Base-by-base conservation (phyloP, 352 stramenopile species). In the Phytophthora hybrid region DNA sequence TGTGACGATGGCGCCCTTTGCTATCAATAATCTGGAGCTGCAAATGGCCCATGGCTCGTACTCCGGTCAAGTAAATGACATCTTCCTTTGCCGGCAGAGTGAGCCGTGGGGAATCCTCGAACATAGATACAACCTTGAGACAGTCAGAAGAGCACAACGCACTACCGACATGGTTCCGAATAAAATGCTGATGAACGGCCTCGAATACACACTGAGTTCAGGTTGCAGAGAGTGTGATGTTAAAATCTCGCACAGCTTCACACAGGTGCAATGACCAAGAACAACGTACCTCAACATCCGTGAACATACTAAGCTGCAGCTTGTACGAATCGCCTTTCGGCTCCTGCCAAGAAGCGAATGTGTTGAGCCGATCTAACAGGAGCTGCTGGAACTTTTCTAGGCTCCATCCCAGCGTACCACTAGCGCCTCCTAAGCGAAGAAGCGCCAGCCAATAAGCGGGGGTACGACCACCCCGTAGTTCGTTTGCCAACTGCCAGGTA, bases 151-250 rank as follows among this genome's bases (percentile, higher is more conserved):
- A 58, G n/a, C 82, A 90, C n/a, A 82, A 46, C 13, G 61, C 64
- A 34, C 47, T 79, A 1, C 77, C 79, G 8, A 83, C 74, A 31
- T 83, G 53, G 10, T 85, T 89, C 8, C 82, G 84, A 21, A 86
- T 52, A 31, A 90, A 88, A 60, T 92, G 75, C 34, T 89, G 84
- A 31, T 92, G 84, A 56, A 88, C 80, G 6, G 80, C 66, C 26
- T 89, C 82, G 1, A 89, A 62, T 1, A 87, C 67, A 59, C 64
- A 79, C 81, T 14, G n/a, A 13, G 9, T 6, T 11, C 6, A 52
- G 39, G 39, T 47, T n/a, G 16, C 26, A n/a, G 2, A 49, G 9
- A 41, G 31, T 19, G n/a, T 23, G n/a, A 56, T 9, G 3, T 56
- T 32, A 26, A 16, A 31, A 31, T 32, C 3, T 56, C 49, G 21